Base-by-base conservation (phyloP, 768 basidiomycete species). In the Pleurotus eryngii region DNA sequence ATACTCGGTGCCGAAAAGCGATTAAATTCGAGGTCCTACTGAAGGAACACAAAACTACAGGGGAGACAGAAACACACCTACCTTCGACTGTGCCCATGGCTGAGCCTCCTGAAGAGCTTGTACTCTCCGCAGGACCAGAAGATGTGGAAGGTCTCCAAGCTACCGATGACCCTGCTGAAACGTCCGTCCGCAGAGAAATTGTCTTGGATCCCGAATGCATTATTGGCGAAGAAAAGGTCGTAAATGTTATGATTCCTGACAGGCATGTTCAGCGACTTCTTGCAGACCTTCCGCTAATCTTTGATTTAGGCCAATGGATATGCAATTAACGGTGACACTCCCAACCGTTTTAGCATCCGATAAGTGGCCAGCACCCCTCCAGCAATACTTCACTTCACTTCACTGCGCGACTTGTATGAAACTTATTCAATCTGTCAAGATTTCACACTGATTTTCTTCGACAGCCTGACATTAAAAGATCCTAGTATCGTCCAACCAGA, bases 241-340 rank as follows among this genome's bases (percentile, higher is more conserved):
- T 84, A 35, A 76, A 84, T 64, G 46, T 86, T 17, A 72, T 85
- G 75, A 69, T 86, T 62, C 85, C 85, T 40, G 79, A 85, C 63
- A 76, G 83, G 85, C 83, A 49, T 57, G 70, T 56, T 9, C 7
- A 39, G n/a, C 39, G 5, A 35, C 64, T 17, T n/a, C 45, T 53
- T 58, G 39, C 8, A 40, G 4, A 49, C 50, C n/a, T 26, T 17
- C 30, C 30, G 2, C 30, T 35, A 35, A 35, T 35, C 9, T 42
- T n/a, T 35, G 35, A 55, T 55, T 17, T 58, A 86, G 85, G 20
- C 77, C 82, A 11, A 76, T 85, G 74, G 86, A 89, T 63, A 63
- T 86, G 35, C 82, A 76, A 27, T 71, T 89, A 54, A 71, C 76
- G 26, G 64, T 76, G 20, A 71, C 74, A 27, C 70, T 76, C 49